Evolutionary conservation across 1,139 yeast species (phyloP).

Genomic region (Kluyveromyces marxianus): DNA sequence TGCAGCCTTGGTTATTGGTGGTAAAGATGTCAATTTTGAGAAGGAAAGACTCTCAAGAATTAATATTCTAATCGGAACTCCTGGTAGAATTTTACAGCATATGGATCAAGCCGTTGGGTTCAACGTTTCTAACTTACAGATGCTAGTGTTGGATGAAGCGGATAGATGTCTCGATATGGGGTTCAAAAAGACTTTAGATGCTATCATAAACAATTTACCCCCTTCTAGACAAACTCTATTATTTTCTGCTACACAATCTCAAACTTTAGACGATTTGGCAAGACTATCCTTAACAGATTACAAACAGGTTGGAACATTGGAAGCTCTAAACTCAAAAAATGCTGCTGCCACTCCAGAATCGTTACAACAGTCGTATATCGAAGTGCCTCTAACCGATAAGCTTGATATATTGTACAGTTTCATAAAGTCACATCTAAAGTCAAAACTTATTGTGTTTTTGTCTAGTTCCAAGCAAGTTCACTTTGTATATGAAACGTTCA

Average conservation of each 20-base stretch:
- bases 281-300: slow-evolving; percentile 80
- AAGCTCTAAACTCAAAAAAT: slow-evolving; percentile 38
- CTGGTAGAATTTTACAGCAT: slow-evolving; percentile 91
- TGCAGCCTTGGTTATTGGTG: slow-evolving; percentile 95
- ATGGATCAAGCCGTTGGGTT: slow-evolving; percentile 89
- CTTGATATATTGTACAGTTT: slow-evolving; percentile 84
- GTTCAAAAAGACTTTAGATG: slow-evolving; percentile 80
- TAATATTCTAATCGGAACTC: slow-evolving; percentile 90
- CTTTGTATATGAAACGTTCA: slow-evolving; percentile 81
- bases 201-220: slow-evolving; percentile 76
- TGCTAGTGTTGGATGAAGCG: slow-evolving; percentile 88
- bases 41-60: slow-evolving; percentile 76
- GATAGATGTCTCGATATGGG: slow-evolving; percentile 97
- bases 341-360: slow-evolving; percentile 70
- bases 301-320: slow-evolving; percentile 48
- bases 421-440: slow-evolving; percentile 77
- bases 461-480: slow-evolving; percentile 95
- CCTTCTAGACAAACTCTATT: slow-evolving; percentile 79
- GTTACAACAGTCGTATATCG: slow-evolving; percentile 74
- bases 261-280: slow-evolving; percentile 80
- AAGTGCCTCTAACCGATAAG: slow-evolving; percentile 68
- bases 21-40: slow-evolving; percentile 85
- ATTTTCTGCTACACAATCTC: slow-evolving; percentile 92
- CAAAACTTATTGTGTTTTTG: slow-evolving; percentile 79
- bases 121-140: slow-evolving; percentile 71